Evolutionary conservation across 228 moss, liverwort and hornwort species (phyloP), one percentile per base, ranked within the genome.

Genomic region (Sphagnum magellanicum): DNA sequence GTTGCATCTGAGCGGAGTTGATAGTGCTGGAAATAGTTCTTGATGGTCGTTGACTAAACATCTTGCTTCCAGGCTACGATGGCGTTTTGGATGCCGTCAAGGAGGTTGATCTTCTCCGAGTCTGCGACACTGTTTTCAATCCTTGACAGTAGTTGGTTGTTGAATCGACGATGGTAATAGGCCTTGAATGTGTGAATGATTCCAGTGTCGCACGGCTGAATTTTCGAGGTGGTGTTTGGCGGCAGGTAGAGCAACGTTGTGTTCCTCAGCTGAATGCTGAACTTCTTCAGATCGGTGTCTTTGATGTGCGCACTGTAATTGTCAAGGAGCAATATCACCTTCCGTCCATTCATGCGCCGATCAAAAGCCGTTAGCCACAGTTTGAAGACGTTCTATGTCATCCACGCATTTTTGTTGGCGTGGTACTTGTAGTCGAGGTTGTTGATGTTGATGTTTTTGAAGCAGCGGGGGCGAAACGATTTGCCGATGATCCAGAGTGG

Each of bases 181-280:
- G 32, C 32, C 3, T 32, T 32, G 32, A 32, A 32, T 32, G 32
- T 32, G 32, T 0, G 32, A 32, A 60, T 60, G 60, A 14, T 60
- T 60, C 60, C 12, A 60, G 7, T 7, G 17, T 60, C 60, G 60
- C 12, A 60, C n/a, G 60, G 60, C 60, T 60, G 11, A n/a, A 60
- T 14, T 17, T 60, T 8, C 5, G 60, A 60, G 6, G 60, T 60
- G 60, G 60, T 60, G 60, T 60, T 60, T 60, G 12, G 60, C 60
- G 60, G 60, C n/a, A 60, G 60, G 60, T 60, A 60, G 60, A 60
- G 17, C 6, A 60, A n/a, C 14, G 60, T 60, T 60, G 12, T 60
- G 17, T 60, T 60, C 32, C 32, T 32, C 3, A 32, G 2, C 32
- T 32, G 3, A 32, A 32, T 32, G 32, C 3, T 32, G 32, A 32